These are phyloP conservation scores for Dictyostelium purpureum DNA, from an alignment of 78 protist species.

Conservation along the genomic window DNA sequence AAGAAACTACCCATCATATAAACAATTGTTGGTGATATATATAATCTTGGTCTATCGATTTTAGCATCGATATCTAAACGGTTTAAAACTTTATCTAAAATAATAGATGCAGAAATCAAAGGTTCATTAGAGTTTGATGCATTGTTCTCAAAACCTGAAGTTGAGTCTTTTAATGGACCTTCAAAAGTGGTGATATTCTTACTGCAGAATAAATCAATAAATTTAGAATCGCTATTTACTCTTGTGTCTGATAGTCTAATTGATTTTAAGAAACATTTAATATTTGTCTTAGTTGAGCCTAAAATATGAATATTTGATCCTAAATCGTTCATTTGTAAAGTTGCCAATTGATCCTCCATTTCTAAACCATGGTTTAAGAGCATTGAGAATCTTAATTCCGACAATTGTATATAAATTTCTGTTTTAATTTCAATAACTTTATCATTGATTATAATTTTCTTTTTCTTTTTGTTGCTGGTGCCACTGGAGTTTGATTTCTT, in stretches of 20 bases:
- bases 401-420: not conserved
- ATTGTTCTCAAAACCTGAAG: too few relatives aligned
- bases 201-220: constrained; percentile 46
- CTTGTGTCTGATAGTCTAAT: constrained; percentile 41
- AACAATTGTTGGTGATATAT: constrained; percentile 38
- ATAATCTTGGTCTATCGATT: constrained; percentile 40
- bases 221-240: constrained; percentile 11
- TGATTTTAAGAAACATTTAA: constrained; percentile 3
- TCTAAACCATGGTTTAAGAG: not conserved
- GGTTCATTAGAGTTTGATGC: constrained; percentile 5
- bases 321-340: constrained; percentile 23
- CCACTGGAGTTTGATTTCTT: not conserved
- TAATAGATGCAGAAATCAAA: not conserved
- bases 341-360: not conserved
- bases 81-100: constrained; percentile 1
- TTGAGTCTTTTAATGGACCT: constrained; percentile 27
- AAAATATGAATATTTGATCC: not conserved
- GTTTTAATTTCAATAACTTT: constrained; percentile 23
- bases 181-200: constrained; percentile 45
- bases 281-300: not conserved
- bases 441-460: not conserved
- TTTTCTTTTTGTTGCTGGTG: not conserved
- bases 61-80: not conserved
- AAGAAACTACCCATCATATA: constrained; percentile 25
- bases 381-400: constrained; percentile 29